phyloP scores from a whole-genome alignment of 331 rosid species.

The Dryas integrifolia region DNA sequence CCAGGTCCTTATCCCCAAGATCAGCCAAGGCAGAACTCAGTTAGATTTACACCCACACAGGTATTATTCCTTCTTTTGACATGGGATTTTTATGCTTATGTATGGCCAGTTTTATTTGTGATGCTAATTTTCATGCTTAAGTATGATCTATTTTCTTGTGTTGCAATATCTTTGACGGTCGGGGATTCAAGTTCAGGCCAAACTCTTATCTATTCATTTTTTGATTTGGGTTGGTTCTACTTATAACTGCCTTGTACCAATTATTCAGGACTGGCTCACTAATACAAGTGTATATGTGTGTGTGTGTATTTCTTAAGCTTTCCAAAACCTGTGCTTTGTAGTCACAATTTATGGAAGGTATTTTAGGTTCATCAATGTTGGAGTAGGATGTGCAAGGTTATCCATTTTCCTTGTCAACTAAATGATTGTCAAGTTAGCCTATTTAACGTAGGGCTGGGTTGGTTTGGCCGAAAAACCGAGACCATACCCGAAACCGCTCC shows the following conservation, averaged over 20 bases:
- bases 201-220: no score
- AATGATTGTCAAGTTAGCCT: neutral
- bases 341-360: no score
- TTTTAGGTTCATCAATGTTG: no score
- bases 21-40: conserved; percentile 91
- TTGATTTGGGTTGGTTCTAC: neutral
- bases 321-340: no score
- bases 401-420: neutral
- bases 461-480: no score
- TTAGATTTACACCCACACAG: conserved; percentile 93
- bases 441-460: neutral
- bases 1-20: conserved; percentile 99
- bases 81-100: conserved; percentile 17
- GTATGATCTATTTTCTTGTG: neutral
- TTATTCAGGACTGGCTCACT: no score
- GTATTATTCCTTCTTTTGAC: conserved; percentile 40
- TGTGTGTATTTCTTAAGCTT: no score
- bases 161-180: neutral
- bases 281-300: neutral
- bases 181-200: no score
- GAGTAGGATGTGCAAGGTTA: no score
- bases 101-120: neutral
- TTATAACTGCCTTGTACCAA: neutral
- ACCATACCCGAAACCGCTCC: no score
- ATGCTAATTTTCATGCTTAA: neutral